Conservation (phyloP, 441 rosid genomes). For the Biscutella laevigata region DNA sequence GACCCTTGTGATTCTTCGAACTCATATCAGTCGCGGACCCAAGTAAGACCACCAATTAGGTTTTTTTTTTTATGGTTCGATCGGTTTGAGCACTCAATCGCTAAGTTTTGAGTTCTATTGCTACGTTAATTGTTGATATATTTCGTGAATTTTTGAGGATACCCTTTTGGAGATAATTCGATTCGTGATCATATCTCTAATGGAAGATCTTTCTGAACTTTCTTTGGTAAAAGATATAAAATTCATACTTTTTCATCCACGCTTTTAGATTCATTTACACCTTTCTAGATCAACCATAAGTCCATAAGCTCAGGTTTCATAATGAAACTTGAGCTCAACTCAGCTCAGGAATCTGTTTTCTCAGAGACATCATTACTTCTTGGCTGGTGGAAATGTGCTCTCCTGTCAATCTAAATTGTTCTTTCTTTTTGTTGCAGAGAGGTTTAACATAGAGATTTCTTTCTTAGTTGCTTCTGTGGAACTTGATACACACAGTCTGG, state of each 20-base stretch:
- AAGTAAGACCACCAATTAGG: constrained; percentile 14
- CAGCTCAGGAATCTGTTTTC: not conserved
- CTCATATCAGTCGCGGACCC: constrained; percentile 17
- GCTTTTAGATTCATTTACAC: not conserved
- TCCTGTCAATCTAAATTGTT: not conserved
- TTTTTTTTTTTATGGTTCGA: not conserved
- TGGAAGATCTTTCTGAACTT: not conserved
- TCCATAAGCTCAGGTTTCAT: not conserved
- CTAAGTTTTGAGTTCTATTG: constrained; percentile 3
- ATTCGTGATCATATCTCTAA: not conserved
- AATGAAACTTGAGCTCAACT: not conserved
- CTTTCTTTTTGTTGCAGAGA: not conserved
- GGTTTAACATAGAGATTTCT: not conserved
- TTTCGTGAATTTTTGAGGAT: not conserved
- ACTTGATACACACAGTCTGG: too few relatives aligned
- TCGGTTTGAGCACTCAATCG: too few relatives aligned
- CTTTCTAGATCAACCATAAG: not conserved
- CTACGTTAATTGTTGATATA: constrained; percentile 5
- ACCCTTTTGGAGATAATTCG: not conserved
- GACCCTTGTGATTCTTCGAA: constrained; percentile 20
- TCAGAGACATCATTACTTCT: not conserved
- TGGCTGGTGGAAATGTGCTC: not conserved
- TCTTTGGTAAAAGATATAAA: not conserved
- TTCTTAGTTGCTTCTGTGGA: too few relatives aligned
- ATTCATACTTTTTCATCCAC: not conserved